Conservation (phyloP, 306 rosid species). For the Quercus wislizeni region DNA sequence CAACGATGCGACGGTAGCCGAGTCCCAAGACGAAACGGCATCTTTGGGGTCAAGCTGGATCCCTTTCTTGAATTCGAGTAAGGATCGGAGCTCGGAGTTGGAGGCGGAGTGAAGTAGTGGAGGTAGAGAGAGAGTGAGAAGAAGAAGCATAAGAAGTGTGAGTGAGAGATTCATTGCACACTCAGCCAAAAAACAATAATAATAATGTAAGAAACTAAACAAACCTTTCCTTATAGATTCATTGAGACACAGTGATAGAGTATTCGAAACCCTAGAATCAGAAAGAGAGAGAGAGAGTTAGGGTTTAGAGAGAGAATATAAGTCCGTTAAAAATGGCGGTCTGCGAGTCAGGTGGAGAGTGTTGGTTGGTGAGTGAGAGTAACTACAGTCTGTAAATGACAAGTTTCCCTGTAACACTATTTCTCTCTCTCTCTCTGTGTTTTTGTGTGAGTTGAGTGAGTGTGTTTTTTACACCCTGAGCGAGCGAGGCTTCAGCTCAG, state of each 20-base stretch:
- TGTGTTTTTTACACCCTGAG: too few species aligned
- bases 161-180: conserved; percentile 61
- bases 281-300: neutral
- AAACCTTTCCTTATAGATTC: conserved; percentile 47
- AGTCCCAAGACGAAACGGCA: conserved; percentile 49
- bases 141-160: neutral
- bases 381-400: conserved; percentile 73
- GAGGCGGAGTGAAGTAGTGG: conserved; percentile 27
- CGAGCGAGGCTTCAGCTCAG: too few species aligned
- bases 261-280: conserved; percentile 58
- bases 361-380: conserved; percentile 67
- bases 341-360: conserved; percentile 57
- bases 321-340: conserved; percentile 65
- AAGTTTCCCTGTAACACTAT: conserved; percentile 15
- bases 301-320: conserved; percentile 16
- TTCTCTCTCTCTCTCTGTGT: neutral
- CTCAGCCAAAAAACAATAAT: neutral
- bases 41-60: conserved; percentile 56
- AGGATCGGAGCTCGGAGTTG: conserved; percentile 69
- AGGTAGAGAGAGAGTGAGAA: conserved; percentile 11
- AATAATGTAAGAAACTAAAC: too few species aligned
- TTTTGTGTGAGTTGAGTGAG: neutral
- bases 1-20: neutral
- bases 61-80: conserved; percentile 85
- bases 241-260: conserved; percentile 24